Evolutionary conservation across 1,139 yeast species (phyloP).

Genomic region (Arxiozyma slooffiae): DNA sequence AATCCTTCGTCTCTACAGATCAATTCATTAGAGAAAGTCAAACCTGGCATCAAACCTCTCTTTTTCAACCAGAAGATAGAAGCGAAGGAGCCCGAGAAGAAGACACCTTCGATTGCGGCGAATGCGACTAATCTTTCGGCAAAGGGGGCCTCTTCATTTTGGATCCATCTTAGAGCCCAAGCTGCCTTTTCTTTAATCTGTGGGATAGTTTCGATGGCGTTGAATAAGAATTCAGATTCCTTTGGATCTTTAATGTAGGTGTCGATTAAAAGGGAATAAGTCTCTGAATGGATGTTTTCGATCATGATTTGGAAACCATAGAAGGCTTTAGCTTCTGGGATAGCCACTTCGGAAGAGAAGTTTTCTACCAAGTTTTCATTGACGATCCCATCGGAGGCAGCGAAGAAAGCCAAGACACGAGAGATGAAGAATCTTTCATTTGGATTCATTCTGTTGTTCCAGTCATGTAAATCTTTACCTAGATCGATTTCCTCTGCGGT

Average conservation of each 20-base stretch:
- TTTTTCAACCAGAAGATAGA: conserved; percentile 96
- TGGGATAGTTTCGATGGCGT: conserved; percentile 93
- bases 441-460: conserved; percentile 80
- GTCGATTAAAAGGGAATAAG: conserved; percentile 92
- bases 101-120: conserved; percentile 98
- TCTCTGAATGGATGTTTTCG: conserved; percentile 97
- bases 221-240: conserved; percentile 67
- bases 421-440: conserved; percentile 88
- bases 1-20: conserved; percentile 97
- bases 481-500: conserved; percentile 98
- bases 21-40: conserved; percentile 91
- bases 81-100: conserved; percentile 96
- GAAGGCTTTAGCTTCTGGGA: conserved; percentile 96
- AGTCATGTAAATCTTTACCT: conserved; percentile 82
- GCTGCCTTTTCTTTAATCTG: conserved; percentile 95
- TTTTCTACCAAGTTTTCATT: conserved; percentile 96
- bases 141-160: conserved; percentile 75
- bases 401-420: conserved; percentile 91
- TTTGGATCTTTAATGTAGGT: conserved; percentile 92
- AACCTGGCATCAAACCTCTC: conserved; percentile 97
- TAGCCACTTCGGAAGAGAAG: conserved; percentile 91
- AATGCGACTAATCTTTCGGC: conserved; percentile 96
- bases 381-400: conserved; percentile 97
- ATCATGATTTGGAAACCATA: conserved; percentile 99
- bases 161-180: conserved; percentile 97